Percentiles rank a stretch among this genome's conserved stretches.
These are phyloP conservation scores for Tricladium varicosporioides DNA, from an alignment of 2,329 filamentous ascomycete genomes.

Conservation along the genomic window DNA sequence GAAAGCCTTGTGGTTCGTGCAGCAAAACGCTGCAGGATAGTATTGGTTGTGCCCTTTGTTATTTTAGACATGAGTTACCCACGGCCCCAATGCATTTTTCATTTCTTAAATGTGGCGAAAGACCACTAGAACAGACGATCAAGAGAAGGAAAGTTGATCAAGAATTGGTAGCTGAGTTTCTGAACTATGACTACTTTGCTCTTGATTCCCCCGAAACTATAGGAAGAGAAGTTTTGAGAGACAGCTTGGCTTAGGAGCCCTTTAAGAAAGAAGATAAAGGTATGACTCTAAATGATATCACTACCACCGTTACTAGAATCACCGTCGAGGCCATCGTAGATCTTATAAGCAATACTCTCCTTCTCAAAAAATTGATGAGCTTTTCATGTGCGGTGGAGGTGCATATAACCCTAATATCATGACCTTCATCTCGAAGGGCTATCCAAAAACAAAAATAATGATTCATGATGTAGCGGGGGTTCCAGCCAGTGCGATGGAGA, in stretches of 20 bases:
- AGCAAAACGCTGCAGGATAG: conserved; percentile 37
- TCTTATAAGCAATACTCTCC: conserved; percentile 47
- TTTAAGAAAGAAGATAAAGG: conserved; percentile 45
- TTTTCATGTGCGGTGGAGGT: conserved; percentile 61
- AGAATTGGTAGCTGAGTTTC: conserved; percentile 50
- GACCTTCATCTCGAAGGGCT: conserved; percentile 48
- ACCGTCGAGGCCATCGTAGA: conserved; percentile 57
- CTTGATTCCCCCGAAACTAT: conserved; percentile 55
- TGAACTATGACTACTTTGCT: conserved; percentile 49
- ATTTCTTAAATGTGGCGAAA: conserved; percentile 55
- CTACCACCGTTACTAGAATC: conserved; percentile 58
- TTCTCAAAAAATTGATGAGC: conserved; percentile 47
- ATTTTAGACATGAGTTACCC: conserved; percentile 52
- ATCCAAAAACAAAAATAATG: conserved; percentile 47
- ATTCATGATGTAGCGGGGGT: conserved; percentile 58
- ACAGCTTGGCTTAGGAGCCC: conserved; percentile 51
- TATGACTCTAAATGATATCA: conserved; percentile 48
- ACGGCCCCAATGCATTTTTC: conserved; percentile 53
- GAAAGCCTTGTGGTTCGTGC: too few relatives aligned
- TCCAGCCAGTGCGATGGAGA: conserved; percentile 56
- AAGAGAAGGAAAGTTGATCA: conserved; percentile 52
- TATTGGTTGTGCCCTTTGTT: conserved; percentile 58
- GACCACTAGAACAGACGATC: conserved; percentile 50
- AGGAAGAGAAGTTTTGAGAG: conserved; percentile 57
- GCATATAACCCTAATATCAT: conserved; percentile 57